Conservation (phyloP, 1,284 basidiomycete species). For the Tilletia caries region DNA sequence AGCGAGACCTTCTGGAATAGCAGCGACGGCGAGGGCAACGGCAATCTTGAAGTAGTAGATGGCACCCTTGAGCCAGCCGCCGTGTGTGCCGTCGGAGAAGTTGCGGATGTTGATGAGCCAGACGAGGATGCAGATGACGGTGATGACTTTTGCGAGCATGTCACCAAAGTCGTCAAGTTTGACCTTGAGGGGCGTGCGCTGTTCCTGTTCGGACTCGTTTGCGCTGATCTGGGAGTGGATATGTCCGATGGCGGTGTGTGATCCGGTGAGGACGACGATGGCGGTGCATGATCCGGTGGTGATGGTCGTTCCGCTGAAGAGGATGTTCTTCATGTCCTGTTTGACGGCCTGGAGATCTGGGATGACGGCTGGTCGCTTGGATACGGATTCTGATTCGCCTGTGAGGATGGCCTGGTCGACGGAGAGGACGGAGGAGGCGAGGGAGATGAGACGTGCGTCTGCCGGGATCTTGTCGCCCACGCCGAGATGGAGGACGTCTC, state of each 20-base stretch:
- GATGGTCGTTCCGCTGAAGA: conserved; percentile 51
- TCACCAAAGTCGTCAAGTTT: conserved; percentile 54
- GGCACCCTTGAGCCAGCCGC: conserved; percentile 48
- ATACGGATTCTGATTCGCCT: conserved; percentile 49
- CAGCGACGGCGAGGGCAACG: conserved; percentile 52
- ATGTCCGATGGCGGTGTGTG: conserved; percentile 48
- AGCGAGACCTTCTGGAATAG: conserved; percentile 51
- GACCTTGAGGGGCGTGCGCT: conserved; percentile 51
- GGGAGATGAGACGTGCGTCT: conserved; percentile 47
- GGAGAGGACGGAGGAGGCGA: conserved; percentile 46
- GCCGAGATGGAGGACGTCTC: conserved; percentile 47
- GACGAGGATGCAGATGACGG: conserved; percentile 51
- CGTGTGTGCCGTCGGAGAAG: conserved; percentile 51
- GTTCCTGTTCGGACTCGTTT: conserved; percentile 32
- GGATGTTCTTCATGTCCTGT: conserved; percentile 53
- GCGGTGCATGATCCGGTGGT: conserved; percentile 45
- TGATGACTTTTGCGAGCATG: conserved; percentile 50
- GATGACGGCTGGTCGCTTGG: conserved; percentile 42
- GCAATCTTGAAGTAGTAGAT: conserved; percentile 54
- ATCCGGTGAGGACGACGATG: conserved; percentile 44
- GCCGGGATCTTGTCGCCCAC: conserved; percentile 52
- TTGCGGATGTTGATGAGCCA: conserved; percentile 53
- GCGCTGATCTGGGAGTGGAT: conserved; percentile 48
- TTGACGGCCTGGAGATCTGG: conserved; percentile 43
- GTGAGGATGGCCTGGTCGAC: conserved; percentile 53